phyloP scores from a whole-genome alignment of 2,329 filamentous ascomycete species.

The Zalaria obscura region DNA sequence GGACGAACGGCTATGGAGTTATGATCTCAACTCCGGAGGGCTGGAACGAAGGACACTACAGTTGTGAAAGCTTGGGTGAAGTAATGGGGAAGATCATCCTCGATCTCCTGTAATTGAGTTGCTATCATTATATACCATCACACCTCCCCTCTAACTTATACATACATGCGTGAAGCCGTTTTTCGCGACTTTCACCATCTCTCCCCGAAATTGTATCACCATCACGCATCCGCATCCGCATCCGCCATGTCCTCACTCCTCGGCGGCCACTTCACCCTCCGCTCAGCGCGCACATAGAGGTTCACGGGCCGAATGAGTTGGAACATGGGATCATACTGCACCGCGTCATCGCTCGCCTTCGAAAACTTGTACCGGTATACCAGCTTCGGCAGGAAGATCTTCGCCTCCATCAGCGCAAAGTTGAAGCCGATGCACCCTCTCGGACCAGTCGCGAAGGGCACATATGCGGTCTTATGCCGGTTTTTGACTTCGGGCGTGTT shows the following conservation, averaged over 20 bases:
- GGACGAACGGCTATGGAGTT: no score
- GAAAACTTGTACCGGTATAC: slow-evolving; percentile 44
- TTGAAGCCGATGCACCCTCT: slow-evolving; percentile 51
- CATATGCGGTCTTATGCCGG: slow-evolving; percentile 36
- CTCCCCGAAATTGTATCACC: no score
- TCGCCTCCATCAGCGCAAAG: slow-evolving; percentile 47
- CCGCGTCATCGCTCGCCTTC: slow-evolving; percentile 33
- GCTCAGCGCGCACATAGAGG: slow-evolving; percentile 37
- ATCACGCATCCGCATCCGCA: no score
- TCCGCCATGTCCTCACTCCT: slow-evolving; percentile 5
- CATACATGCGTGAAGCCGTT: no score
- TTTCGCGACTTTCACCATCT: no score
- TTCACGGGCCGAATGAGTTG: slow-evolving; percentile 43
- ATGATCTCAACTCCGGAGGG: no score
- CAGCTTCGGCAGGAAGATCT: slow-evolving; percentile 43
- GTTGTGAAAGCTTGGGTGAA: no score
- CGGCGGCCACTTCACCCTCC: slow-evolving; percentile 34
- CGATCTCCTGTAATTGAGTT: no score
- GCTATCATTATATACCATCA: no score
- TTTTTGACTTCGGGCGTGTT: slow-evolving; percentile 39
- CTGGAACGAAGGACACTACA: no score
- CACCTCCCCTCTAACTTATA: no score
- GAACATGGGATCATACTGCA: slow-evolving; percentile 47
- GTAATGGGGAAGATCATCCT: no score
- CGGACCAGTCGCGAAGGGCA: slow-evolving; percentile 44